Percentiles rank a stretch among this genome's conserved stretches.
phyloP scores from a whole-genome alignment of 1,284 basidiomycete species.

The Laetiporus sulphureus region DNA sequence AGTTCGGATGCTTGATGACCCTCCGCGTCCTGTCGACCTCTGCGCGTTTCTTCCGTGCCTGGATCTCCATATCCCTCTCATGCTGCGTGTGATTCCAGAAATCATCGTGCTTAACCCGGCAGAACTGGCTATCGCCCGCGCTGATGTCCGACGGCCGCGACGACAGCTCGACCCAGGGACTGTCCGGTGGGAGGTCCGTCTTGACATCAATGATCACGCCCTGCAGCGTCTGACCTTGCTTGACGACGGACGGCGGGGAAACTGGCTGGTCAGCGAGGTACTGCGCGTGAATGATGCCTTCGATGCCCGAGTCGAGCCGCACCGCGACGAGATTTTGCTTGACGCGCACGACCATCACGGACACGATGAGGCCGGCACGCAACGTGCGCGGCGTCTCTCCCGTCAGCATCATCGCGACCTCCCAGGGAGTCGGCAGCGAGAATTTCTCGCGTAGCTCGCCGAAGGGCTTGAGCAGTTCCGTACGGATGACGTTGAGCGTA shows the following conservation, averaged over 20 bases:
- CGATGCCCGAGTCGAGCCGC: slow-evolving; percentile 88
- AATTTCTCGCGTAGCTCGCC: slow-evolving; percentile 74
- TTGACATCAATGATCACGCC: slow-evolving; percentile 77
- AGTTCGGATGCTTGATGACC: slow-evolving; percentile 97
- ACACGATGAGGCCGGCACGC: slow-evolving; percentile 76
- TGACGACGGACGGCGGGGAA: slow-evolving; percentile 42
- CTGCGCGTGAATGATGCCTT: slow-evolving; percentile 70
- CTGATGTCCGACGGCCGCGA: slow-evolving; percentile 66
- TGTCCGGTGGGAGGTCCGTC: slow-evolving; percentile 54
- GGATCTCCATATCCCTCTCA: slow-evolving; percentile 68
- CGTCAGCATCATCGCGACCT: slow-evolving; percentile 92
- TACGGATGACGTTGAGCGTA: slow-evolving; percentile 82
- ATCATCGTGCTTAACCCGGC: slow-evolving; percentile 55
- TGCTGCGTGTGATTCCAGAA: slow-evolving; percentile 65
- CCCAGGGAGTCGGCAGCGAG: slow-evolving; percentile 63
- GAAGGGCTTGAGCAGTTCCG: slow-evolving; percentile 86
- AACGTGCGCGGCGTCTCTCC: slow-evolving; percentile 86
- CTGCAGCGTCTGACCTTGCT: slow-evolving; percentile 75
- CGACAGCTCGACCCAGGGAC: slow-evolving; percentile 75
- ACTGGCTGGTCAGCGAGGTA: slow-evolving; percentile 53
- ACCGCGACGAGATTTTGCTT: slow-evolving; percentile 50
- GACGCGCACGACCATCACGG: slow-evolving; percentile 67
- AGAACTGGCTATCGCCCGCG: slow-evolving; percentile 59
- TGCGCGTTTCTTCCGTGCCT: slow-evolving; percentile 79
- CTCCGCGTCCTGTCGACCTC: slow-evolving; percentile 75